Conservation (phyloP, 768 basidiomycete species). For the Macrolepiota fuliginosa region DNA sequence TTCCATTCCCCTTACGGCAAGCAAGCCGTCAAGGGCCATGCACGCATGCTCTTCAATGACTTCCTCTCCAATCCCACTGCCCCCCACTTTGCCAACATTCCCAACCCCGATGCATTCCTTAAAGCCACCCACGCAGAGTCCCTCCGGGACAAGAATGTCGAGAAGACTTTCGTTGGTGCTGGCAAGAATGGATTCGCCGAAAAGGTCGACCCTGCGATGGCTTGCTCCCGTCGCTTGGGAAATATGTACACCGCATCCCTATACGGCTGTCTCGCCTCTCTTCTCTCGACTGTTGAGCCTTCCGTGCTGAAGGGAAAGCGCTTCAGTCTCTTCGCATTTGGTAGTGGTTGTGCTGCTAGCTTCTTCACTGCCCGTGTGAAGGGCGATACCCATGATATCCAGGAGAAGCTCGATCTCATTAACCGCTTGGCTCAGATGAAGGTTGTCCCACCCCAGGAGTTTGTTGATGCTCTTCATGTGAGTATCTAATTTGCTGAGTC, state of each 20-base stretch:
- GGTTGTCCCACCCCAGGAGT: slow-evolving; percentile 90
- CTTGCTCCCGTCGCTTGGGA: slow-evolving; percentile 85
- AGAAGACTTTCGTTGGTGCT: slow-evolving; percentile 88
- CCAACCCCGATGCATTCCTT: slow-evolving; percentile 70
- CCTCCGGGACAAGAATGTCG: slow-evolving; percentile 90
- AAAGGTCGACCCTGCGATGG: slow-evolving; percentile 80
- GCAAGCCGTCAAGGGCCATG: slow-evolving; percentile 96
- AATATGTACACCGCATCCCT: slow-evolving; percentile 99
- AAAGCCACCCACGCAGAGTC: slow-evolving; percentile 66
- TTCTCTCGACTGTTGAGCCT: slow-evolving; percentile 73
- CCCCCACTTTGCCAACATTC: slow-evolving; percentile 66
- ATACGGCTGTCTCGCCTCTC: slow-evolving; percentile 89
- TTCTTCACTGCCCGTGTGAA: slow-evolving; percentile 89
- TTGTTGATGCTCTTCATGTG: slow-evolving; percentile 79
- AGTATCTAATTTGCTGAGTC: slow-evolving; percentile 22
- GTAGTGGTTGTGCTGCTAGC: slow-evolving; percentile 90
- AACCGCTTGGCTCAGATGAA: slow-evolving; percentile 80
- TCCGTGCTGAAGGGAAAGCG: slow-evolving; percentile 76
- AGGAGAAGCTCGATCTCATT: slow-evolving; percentile 77
- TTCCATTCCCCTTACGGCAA: slow-evolving; percentile 99
- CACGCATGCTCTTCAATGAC: slow-evolving; percentile 89
- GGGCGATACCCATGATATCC: slow-evolving; percentile 84
- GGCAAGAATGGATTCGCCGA: slow-evolving; percentile 73
- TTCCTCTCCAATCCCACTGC: slow-evolving; percentile 76
- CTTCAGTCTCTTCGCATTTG: slow-evolving; percentile 94